Conservation (phyloP, 345 rosid species). For the Punica granatum region DNA sequence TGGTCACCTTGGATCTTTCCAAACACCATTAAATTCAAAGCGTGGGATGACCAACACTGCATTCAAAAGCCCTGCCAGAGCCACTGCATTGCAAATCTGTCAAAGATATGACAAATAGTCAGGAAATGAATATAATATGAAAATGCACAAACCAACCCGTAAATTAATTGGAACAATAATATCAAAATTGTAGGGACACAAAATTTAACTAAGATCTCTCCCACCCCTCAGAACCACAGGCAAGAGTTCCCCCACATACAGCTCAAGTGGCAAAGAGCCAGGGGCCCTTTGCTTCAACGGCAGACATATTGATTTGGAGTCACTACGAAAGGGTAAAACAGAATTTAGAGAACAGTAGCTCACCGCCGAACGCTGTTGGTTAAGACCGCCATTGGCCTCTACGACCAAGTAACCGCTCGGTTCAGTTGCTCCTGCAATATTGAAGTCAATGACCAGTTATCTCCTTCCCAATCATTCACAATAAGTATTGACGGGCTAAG, state of each 20-base stretch:
- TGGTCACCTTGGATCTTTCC: constrained; percentile 83
- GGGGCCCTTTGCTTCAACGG: too few relatives aligned
- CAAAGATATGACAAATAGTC: constrained; percentile 12
- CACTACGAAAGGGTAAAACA: too few relatives aligned
- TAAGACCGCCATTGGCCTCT: constrained; percentile 95
- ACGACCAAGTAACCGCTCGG: constrained; percentile 66
- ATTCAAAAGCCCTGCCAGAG: constrained; percentile 86
- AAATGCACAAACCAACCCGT: neutral
- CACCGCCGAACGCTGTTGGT: constrained; percentile 96
- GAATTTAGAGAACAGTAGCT: constrained; percentile 9
- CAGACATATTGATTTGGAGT: too few relatives aligned
- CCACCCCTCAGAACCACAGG: too few relatives aligned
- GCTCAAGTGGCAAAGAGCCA: too few relatives aligned
- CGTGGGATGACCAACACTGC: constrained; percentile 73
- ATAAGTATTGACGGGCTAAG: neutral
- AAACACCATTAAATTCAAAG: constrained; percentile 68
- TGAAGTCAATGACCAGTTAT: neutral
- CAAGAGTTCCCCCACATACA: too few relatives aligned
- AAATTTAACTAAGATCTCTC: neutral
- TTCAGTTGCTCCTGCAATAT: constrained; percentile 31
- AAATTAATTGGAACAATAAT: neutral
- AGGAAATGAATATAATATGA: constrained; percentile 5
- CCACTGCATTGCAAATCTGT: constrained; percentile 96
- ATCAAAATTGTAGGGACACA: neutral
- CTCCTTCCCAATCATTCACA: neutral